Percentiles rank a stretch among this genome's conserved stretches.
phyloP scores from a whole-genome alignment of 805 yeast species.

The Metahyphopichia silvanorum region DNA sequence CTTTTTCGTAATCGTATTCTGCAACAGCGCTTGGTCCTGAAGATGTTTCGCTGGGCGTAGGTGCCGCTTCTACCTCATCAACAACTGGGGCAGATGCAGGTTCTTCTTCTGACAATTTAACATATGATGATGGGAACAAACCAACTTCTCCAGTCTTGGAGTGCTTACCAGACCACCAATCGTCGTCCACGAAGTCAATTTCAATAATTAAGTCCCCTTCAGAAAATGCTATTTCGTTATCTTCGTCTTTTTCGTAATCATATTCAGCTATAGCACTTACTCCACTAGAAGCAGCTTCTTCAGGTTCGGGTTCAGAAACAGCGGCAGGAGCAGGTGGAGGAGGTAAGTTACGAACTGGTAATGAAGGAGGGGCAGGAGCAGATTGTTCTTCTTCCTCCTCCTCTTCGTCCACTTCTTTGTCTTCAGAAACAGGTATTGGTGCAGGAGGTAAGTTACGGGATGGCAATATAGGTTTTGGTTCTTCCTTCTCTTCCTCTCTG shows the following conservation, averaged over 20 bases:
- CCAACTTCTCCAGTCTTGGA: conserved; percentile 46
- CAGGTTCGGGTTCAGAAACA: conserved; percentile 13
- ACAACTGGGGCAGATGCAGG: conserved; percentile 11
- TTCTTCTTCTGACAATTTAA: conserved; percentile 30
- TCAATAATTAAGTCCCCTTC: conserved; percentile 68
- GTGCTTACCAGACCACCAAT: conserved; percentile 60
- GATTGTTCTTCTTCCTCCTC: conserved; percentile 10
- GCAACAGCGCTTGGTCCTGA: conserved; percentile 51
- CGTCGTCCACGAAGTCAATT: conserved; percentile 69
- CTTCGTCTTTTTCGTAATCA: conserved; percentile 74
- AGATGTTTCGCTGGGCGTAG: conserved; percentile 15
- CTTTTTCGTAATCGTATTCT: conserved; percentile 79
- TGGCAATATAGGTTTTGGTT: conserved; percentile 12
- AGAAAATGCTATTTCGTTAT: conserved; percentile 63
- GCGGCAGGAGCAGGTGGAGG: conserved; percentile 15
- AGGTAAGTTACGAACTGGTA: conserved; percentile 18
- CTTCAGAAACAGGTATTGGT: conserved; percentile 3
- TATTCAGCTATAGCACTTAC: conserved; percentile 74
- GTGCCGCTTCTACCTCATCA: conserved; percentile 12
- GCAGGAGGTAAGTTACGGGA: conserved; percentile 17
- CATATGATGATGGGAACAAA: conserved; percentile 57
- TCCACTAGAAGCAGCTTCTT: conserved; percentile 7
- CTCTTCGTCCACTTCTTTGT: conserved; percentile 10
- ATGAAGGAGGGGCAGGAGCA: conserved; percentile 7
- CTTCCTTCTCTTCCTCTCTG: conserved; percentile 10